Evolutionary conservation across 352 stramenopile species (phyloP).

Genomic region (Phytophthora cajani): DNA sequence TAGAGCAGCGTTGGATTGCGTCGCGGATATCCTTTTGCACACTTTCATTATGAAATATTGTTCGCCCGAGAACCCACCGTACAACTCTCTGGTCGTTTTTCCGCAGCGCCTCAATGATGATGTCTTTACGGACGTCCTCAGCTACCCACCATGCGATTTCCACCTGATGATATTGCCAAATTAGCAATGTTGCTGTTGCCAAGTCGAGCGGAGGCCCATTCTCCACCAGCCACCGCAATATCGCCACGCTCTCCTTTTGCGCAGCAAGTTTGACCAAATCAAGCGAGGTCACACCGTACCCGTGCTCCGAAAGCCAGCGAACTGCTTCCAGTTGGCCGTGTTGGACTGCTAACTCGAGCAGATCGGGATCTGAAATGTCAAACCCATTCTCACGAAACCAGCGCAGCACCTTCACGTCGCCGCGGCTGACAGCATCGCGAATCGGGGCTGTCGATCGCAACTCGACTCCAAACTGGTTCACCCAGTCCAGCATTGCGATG

Average conservation of each 20-base stretch:
- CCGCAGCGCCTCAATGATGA: background rate
- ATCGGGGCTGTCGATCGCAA: background rate
- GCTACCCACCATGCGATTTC: too few relatives aligned
- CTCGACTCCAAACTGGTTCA: slow-evolving; percentile 1
- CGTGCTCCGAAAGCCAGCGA: background rate
- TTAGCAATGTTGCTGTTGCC: too few relatives aligned
- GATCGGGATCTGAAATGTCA: background rate
- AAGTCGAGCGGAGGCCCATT: too few relatives aligned
- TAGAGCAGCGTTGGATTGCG: background rate
- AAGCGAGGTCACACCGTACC: background rate
- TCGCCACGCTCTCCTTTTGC: background rate
- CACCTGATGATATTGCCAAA: too few relatives aligned
- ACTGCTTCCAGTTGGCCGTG: background rate
- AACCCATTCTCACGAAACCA: background rate
- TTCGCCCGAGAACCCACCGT: background rate
- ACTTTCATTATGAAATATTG: background rate
- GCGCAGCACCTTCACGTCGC: background rate
- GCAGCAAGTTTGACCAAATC: background rate
- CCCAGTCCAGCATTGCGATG: background rate
- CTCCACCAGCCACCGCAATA: too few relatives aligned
- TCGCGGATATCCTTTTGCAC: background rate
- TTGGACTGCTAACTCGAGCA: background rate
- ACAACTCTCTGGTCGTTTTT: background rate
- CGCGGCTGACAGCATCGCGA: background rate
- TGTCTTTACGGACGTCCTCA: background rate